Base-by-base conservation (phyloP, 257 asterid species). In the Solanum pimpinellifolium region DNA sequence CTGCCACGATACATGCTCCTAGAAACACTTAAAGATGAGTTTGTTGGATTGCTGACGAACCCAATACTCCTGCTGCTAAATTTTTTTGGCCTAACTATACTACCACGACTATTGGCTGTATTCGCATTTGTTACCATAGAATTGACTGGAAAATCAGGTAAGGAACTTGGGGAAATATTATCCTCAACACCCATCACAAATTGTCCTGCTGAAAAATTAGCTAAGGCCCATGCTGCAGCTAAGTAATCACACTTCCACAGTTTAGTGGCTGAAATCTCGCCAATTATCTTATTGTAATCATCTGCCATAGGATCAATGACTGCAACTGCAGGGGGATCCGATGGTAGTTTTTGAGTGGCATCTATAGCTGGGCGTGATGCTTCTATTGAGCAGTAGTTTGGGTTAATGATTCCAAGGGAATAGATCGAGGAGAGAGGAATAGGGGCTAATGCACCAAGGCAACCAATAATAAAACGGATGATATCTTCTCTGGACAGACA, bases 391-490 rank as follows among this genome's bases (percentile, higher is more conserved):
- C 90, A 87, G 90, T 94, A 97, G 92, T 92, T 91, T 37, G 95
- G 93, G 88, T 93, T 94, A 88, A 97, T 90, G 78, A 94, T 96
- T 87, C 92, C 93, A 5, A 97, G 91, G 88, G 95, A 91, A 75
- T 98, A 89, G 39, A 97, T 93, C 21, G 99, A 91, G 66, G 98
- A 92, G n/a, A 97, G 98, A 41, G 99, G 99, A 33, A 95, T 42
- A 77, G 99, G 99, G 81, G 99, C 99, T 49, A 97, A 93, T 87
- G 99, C 99, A 29, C 99, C 99, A 21, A 97, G 96, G 92, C 99
- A 97, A 52, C 98, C 96, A 46, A 97, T 97, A 82, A 97, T 92
- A 92, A 97, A 97, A 23, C 99, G 99, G 23, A 97, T 94, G 85
- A 97, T 90, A 76, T 97, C 99, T 91, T 97, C 99, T 87, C 99